Base-by-base conservation (phyloP, 441 rosid genomes). In the Euphorbia schlechtendalii region DNA sequence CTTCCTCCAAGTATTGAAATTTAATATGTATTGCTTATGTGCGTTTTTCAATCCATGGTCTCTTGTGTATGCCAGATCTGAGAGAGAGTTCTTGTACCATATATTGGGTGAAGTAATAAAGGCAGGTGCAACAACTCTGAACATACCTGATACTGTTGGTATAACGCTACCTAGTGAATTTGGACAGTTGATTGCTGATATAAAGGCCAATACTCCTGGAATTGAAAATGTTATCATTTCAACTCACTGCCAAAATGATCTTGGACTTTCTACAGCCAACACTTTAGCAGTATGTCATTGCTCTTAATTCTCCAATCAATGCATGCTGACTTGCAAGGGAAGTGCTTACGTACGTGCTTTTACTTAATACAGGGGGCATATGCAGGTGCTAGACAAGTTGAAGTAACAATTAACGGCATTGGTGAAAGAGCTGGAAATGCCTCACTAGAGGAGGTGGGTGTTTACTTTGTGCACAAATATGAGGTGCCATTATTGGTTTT, bases 401-500 rank as follows among this genome's bases (percentile, higher is more conserved):
- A 93, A 74, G 96, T 90, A 63, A 93, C 98, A 0, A 80, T 93
- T 54, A 90, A 93, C 71, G 98, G 97, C 73, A 93, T 93, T 63
- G 99, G 97, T 24, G 99, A 93, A 68, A 87, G 99, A 75, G 97
- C 97, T 70, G 97, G 96, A 73, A 93, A 93, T 77, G 97, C 99
- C 74, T 88, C 99, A 36, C 43, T 90, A 63, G 99, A 93, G 84
- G 99, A 93, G 96, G 99, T 88, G 48, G 61, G 64, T 45, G 1
- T 62, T 27, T 60, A 40, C 25, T 66, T 41, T 60, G 18, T 65
- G 43, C 69, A 54, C 14, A 55, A 43, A 17, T 45, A 9, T n/a
- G 24, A 46, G 40, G 64, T 17, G 17, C 51, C 2, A 1, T 64
- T 34, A 24, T 41, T 8, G 52, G 14, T 22, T 48, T 28, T 8